phyloP scores from a whole-genome alignment of 2,329 filamentous ascomycete species.

The Pseudogymnoascus verrucosus region DNA sequence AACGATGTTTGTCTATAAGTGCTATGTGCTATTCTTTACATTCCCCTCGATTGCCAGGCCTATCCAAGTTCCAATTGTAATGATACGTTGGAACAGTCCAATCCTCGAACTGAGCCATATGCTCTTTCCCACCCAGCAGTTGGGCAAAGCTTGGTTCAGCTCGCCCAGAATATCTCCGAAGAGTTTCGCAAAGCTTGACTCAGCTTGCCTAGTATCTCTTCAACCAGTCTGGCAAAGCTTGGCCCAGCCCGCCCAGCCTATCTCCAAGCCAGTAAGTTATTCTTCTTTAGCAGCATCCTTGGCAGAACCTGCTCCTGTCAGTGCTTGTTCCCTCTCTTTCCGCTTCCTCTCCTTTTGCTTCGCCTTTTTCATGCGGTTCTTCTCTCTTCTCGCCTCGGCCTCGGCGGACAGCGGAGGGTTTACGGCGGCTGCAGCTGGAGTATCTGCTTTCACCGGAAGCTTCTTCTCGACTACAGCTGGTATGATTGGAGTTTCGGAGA shows the following conservation, averaged over 20 bases:
- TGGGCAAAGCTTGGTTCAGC: neutral
- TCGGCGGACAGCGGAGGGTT: neutral
- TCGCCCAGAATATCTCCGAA: neutral
- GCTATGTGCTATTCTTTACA: neutral
- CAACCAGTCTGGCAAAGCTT: neutral
- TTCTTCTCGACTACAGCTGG: neutral
- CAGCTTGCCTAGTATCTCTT: neutral
- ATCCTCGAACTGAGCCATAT: neutral
- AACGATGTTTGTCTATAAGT: neutral
- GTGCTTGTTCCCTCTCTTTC: conserved; percentile 16
- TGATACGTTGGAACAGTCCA: neutral
- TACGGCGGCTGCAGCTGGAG: neutral
- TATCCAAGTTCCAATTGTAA: neutral
- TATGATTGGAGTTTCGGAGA: neutral
- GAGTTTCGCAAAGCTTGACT: neutral
- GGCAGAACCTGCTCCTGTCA: neutral
- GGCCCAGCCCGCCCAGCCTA: neutral
- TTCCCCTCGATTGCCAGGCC: neutral
- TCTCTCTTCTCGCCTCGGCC: neutral
- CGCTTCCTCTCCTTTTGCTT: conserved; percentile 27
- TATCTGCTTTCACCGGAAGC: neutral
- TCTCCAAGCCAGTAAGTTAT: neutral
- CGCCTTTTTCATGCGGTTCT: conserved; percentile 18
- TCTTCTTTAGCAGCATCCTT: neutral
- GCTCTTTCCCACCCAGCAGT: neutral